Evolutionary conservation across 2,329 filamentous ascomycete species (phyloP), one percentile per base, ranked within the genome.

Genomic region (Aspergillus hiratsukae): DNA sequence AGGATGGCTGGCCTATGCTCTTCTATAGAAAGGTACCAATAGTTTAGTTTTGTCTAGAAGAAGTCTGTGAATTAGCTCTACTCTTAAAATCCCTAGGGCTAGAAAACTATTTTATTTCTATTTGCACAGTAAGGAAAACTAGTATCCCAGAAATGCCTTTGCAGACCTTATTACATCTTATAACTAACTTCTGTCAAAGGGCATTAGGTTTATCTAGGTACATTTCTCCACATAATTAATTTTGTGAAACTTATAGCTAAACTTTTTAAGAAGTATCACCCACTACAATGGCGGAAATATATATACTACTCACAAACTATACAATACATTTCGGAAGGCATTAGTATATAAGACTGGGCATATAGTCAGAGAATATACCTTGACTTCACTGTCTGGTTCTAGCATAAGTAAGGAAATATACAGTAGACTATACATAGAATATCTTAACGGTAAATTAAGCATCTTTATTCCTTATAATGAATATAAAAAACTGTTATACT

Each of bases 401-500:
- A 31, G 25, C 19, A 40, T 11, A 27, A 31, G 21, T 14, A 17
- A 11, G 21, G 11, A 41, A 43, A 28, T n/a, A n/a, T n/a, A 19
- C 17, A 53, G 55, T 9, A 53, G 41, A 19, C 21, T 51, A 19
- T 48, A 57, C 21, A 4, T 54, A 14, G 37, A 45, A 28, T 31
- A 46, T 19, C 9, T 23, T 0, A 37, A 51, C 4, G 41, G 41
- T 1, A 31, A n/a, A 19, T 48, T 57, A 17, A 37, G 21, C 14
- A 23, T 57, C 17, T 54, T 48, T 19, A 48, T 57, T 21, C 55
- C 55, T 11, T 2, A 17, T 5, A 43, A 51, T 21, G 10, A 8
- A 28, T 52, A 27, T 1, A 21, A 57, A 27, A 49, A 48, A 51
- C 21, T 25, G 2, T 49, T 57, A 5, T 57, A 29, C 19, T 57